phyloP scores from a whole-genome alignment of 1,284 basidiomycete species.

The Filobasidium uniguttulatum region DNA sequence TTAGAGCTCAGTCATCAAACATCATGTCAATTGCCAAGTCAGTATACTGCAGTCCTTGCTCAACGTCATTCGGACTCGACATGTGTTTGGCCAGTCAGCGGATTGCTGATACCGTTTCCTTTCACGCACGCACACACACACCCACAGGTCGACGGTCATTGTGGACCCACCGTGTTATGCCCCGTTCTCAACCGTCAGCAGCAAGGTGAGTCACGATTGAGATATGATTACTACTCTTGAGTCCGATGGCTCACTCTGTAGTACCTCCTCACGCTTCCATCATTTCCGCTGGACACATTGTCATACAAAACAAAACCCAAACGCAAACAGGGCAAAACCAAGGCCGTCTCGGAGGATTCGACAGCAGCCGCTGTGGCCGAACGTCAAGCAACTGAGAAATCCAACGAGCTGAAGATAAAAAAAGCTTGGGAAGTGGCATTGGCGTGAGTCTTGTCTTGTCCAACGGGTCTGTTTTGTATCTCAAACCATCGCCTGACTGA shows the following conservation, averaged over 20 bases:
- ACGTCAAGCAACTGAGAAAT: background rate
- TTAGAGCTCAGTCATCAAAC: too few relatives aligned
- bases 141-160: background rate
- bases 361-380: background rate
- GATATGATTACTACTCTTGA: background rate
- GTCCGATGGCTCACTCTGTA: background rate
- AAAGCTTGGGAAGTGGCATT: slow-evolving; percentile 79
- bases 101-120: too few relatives aligned
- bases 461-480: background rate
- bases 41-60: too few relatives aligned
- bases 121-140: too few relatives aligned
- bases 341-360: background rate
- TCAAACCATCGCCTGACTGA: background rate
- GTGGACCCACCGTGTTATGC: background rate
- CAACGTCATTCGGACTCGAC: too few relatives aligned
- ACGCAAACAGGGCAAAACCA: background rate
- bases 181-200: background rate
- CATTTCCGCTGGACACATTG: too few relatives aligned
- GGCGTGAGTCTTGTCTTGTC: slow-evolving; percentile 29
- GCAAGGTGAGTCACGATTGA: background rate
- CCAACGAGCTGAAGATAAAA: slow-evolving; percentile 51
- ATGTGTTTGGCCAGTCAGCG: too few relatives aligned
- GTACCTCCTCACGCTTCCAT: background rate
- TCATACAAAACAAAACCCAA: too few relatives aligned
- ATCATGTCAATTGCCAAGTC: too few relatives aligned